Conservation (phyloP, 73 alveolate species). For the Breviolum minutum region DNA sequence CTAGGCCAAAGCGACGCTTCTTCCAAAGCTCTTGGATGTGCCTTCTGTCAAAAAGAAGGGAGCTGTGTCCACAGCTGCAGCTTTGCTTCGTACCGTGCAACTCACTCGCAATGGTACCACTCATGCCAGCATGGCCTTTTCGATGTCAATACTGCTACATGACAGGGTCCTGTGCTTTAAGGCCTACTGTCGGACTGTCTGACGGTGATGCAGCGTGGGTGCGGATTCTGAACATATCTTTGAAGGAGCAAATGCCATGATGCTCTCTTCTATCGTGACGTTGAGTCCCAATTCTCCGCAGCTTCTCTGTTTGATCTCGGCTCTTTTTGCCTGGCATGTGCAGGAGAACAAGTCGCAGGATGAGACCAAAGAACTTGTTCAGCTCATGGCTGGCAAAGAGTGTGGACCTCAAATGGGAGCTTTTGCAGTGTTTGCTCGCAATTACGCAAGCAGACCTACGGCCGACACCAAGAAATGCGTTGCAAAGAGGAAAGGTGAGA, state of each 20-base stretch:
- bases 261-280: neutral
- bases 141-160: neutral
- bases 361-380: neutral
- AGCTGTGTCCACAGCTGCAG: neutral
- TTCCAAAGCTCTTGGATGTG: neutral
- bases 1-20: neutral
- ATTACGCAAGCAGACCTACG: neutral
- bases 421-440: neutral
- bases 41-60: neutral
- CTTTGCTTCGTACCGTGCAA: neutral
- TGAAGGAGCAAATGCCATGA: neutral
- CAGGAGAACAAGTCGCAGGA: conserved; percentile 17
- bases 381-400: conserved; percentile 14
- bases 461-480: no score
- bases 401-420: neutral
- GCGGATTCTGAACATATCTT: neutral
- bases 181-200: neutral
- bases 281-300: no score
- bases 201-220: conserved; percentile 22
- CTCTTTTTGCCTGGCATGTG: neutral
- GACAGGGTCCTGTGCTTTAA: neutral
- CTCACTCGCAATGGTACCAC: neutral
- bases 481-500: no score
- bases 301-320: neutral
- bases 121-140: neutral